Evolutionary conservation across 2,329 filamentous ascomycete species (phyloP), one percentile per base, ranked within the genome.

Genomic region (Fusarium subtropicale): DNA sequence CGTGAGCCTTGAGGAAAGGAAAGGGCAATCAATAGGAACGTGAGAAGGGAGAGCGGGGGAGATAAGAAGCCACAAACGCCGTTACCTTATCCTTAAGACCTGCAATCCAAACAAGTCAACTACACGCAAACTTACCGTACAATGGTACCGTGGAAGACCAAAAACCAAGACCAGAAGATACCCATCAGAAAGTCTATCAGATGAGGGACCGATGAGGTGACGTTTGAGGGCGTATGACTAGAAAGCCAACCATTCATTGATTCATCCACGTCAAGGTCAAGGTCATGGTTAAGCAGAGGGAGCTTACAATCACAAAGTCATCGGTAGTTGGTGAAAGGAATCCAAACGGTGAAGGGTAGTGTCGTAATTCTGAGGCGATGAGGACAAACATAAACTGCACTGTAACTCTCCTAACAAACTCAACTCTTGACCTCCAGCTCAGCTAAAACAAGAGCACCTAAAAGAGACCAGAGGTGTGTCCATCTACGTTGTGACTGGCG

Each of bases 31-130:
- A 46, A 30, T 47, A 20, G 31, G 41, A 48, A 39, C 24, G n/a
- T 38, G 18, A 38, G 42, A 45, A 70, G 63, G 63, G 58, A 71
- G 67, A 57, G 63, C 57, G 59, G 53, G 59, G 60, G 54, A 68
- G 65, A 71, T 70, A 70, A 68, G 63, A 68, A 68, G 62, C 62
- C 62, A 66, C 62, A 58, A 56, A 60, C 33, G 36, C 13, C 16
- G 20, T 47, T 28, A 44, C 42, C 55, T 60, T 44, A 55, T 53
- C 30, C 38, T 54, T 31, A 22, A 65, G 46, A 48, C 62, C 62
- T 33, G 12, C 26, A 20, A 26, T 44, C 24, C 41, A 44, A 44
- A 44, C 24, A 46, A 44, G 60, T 65, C 46, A 38, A 65, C 45
- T 33, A 26, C 46, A 38, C 38, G 60, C 31, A 65, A 65, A 65